phyloP scores from a whole-genome alignment of 2,329 filamentous ascomycete species.

The Fusarium sp. region DNA sequence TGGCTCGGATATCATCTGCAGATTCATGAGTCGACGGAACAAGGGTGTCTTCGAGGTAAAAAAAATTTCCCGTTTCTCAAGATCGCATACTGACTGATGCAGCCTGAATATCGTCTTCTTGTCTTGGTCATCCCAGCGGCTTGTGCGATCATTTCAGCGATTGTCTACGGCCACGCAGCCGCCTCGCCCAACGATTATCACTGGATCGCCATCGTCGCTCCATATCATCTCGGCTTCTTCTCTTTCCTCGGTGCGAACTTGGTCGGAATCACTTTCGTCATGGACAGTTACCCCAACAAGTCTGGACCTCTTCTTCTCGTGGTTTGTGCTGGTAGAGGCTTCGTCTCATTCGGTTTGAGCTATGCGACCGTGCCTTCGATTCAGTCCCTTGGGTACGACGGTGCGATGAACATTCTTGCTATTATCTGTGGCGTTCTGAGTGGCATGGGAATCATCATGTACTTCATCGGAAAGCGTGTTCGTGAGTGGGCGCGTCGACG shows the following conservation, averaged over 20 bases:
- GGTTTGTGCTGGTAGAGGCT: neutral
- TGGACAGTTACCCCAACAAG: conserved; percentile 13
- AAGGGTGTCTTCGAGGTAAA: conserved; percentile 8
- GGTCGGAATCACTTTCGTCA: conserved; percentile 1
- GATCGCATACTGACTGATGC: fast-evolving
- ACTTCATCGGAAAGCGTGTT: neutral
- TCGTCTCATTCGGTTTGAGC: neutral
- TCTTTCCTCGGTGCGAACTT: conserved; percentile 1
- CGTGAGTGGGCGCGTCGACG: conserved; percentile 8
- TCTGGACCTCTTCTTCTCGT: neutral
- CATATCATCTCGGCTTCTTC: conserved; percentile 8
- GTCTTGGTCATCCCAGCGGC: neutral
- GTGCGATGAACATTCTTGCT: conserved; percentile 11
- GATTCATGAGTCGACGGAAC: neutral
- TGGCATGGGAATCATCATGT: neutral
- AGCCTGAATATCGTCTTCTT: conserved; percentile 7
- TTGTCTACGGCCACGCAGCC: neutral
- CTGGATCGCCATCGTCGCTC: neutral
- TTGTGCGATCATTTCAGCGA: neutral
- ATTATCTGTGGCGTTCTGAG: conserved; percentile 4
- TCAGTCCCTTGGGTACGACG: neutral
- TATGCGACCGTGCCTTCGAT: conserved; percentile 7
- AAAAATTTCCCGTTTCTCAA: fast-evolving
- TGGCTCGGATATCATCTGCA: neutral
- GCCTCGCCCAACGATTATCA: neutral